A percentile compares a stretch with the other conserved stretches of the same genome.
phyloP scores from a whole-genome alignment of 768 basidiomycete genomes.

The Kwoniella dejecticola region DNA sequence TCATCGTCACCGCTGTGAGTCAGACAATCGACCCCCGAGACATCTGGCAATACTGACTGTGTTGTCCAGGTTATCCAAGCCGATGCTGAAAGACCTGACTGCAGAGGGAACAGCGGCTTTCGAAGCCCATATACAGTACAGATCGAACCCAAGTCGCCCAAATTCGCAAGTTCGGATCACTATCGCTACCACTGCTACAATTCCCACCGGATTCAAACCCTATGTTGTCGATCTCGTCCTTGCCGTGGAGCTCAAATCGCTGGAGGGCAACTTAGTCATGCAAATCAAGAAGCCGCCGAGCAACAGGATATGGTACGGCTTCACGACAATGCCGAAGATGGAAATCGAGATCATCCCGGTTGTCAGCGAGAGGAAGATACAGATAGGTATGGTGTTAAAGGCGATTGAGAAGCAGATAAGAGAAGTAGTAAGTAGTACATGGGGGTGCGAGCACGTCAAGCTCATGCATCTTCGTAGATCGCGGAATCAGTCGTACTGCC shows the following conservation, averaged over 20 bases:
- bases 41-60: neutral
- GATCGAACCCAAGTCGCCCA: slow-evolving; percentile 60
- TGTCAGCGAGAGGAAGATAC: slow-evolving; percentile 90
- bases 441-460: neutral
- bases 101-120: slow-evolving; percentile 89
- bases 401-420: slow-evolving; percentile 86
- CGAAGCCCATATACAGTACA: slow-evolving; percentile 70
- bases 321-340: slow-evolving; percentile 85
- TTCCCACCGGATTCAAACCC: slow-evolving; percentile 80
- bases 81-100: slow-evolving; percentile 96
- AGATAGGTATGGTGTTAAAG: slow-evolving; percentile 86
- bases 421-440: slow-evolving; percentile 68
- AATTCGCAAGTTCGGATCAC: slow-evolving; percentile 85
- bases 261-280: slow-evolving; percentile 87
- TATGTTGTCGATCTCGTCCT: slow-evolving; percentile 87
- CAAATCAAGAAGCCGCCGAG: slow-evolving; percentile 87
- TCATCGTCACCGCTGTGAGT: slow-evolving; percentile 65
- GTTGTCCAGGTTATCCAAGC: slow-evolving; percentile 73
- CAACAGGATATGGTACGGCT: slow-evolving; percentile 89
- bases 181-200: slow-evolving; percentile 82
- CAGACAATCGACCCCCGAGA: neutral
- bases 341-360: slow-evolving; percentile 88
- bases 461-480: slow-evolving; percentile 62
- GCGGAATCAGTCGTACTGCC: slow-evolving; percentile 91
- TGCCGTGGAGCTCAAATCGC: slow-evolving; percentile 79